Evolutionary conservation across 306 rosid genomes (phyloP), one percentile per base, ranked within the genome.

Genomic region (Vicia faba): DNA sequence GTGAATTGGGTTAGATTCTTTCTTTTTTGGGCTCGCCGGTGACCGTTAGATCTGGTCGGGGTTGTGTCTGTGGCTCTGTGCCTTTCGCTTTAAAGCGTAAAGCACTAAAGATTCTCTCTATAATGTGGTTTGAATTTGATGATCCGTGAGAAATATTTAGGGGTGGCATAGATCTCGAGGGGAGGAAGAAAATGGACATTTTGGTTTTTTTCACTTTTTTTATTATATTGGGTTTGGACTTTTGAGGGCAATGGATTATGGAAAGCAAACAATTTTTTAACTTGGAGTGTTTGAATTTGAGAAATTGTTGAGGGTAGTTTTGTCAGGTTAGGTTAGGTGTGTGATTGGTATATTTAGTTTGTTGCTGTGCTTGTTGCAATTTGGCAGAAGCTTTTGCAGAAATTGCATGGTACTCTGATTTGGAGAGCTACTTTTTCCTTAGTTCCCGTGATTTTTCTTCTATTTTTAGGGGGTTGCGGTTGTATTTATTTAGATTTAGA

Each of bases 91-190:
- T 83, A 64, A 57, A 75, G 91, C 84, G 83, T 83, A 87, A 80
- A 81, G 84, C 73, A 65, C 84, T 61, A 79, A 69, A 82, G 88
- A 80, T 78, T 84, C 89, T 75, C 54, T 69, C 81, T 71, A 61
- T 48, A 55, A 55, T 36, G 35, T 53, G 40, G 51, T 63, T 62
- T 61, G 36, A 14, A 50, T 63, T 62, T 61, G 41, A 13, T 77
- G 62, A 26, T 79, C 83, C 73, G 62, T 73, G 81, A 78, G 81
- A 45, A 58, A 5, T 20, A 53, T 72, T 66, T 16, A 50, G 59
- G 53, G 53, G 18, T 44, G 71, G 76, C 86, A 84, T 77, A 78
- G 91, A 91, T 88, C 92, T 88, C 89, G 91, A 91, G 93, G 91
- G 49, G 50, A 59, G 66, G 61, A 15, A 13, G 62, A 41, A 75